Percentiles rank a stretch among this genome's conserved stretches.
These are phyloP conservation scores for Bombardia bombarda DNA, from an alignment of 495 filamentous ascomycete species.

Conservation along the genomic window DNA sequence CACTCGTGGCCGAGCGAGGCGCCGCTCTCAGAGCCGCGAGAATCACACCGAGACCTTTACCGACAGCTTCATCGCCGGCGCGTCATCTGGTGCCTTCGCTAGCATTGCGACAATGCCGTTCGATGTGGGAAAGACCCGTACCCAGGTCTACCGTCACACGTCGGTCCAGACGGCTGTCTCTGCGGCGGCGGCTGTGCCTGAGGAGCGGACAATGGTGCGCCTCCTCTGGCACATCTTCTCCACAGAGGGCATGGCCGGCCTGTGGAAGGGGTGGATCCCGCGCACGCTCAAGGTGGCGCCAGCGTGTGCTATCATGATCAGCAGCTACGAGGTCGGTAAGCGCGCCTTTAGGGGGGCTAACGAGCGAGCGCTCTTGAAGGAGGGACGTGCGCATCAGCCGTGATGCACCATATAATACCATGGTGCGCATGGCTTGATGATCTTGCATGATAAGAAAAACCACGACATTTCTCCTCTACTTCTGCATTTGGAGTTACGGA, in stretches of 20 bases:
- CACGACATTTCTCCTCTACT: too few species aligned
- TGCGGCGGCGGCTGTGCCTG: constrained; percentile 44
- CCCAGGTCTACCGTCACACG: constrained; percentile 65
- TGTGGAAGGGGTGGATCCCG: constrained; percentile 87
- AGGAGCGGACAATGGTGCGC: constrained; percentile 63
- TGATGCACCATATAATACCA: too few species aligned
- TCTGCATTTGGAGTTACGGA: not conserved
- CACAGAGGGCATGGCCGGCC: constrained; percentile 68
- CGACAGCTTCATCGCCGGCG: constrained; percentile 84
- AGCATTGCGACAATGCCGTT: constrained; percentile 92
- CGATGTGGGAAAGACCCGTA: constrained; percentile 93
- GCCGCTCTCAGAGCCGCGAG: constrained; percentile 41
- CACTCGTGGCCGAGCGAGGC: constrained; percentile 18
- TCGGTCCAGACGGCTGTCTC: constrained; percentile 16
- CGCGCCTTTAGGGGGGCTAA: constrained; percentile 75
- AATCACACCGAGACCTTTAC: constrained; percentile 65
- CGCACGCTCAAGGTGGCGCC: constrained; percentile 91
- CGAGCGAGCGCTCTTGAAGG: constrained; percentile 41
- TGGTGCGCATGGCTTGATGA: too few species aligned
- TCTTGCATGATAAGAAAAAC: too few species aligned
- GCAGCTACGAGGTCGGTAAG: constrained; percentile 93
- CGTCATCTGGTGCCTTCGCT: constrained; percentile 71
- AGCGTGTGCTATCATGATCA: constrained; percentile 99
- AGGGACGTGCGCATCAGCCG: constrained; percentile 2
- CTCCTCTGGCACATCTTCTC: constrained; percentile 84